Evolutionary conservation across 495 filamentous ascomycete species (phyloP).

Genomic region (Penicillium subrubescens): DNA sequence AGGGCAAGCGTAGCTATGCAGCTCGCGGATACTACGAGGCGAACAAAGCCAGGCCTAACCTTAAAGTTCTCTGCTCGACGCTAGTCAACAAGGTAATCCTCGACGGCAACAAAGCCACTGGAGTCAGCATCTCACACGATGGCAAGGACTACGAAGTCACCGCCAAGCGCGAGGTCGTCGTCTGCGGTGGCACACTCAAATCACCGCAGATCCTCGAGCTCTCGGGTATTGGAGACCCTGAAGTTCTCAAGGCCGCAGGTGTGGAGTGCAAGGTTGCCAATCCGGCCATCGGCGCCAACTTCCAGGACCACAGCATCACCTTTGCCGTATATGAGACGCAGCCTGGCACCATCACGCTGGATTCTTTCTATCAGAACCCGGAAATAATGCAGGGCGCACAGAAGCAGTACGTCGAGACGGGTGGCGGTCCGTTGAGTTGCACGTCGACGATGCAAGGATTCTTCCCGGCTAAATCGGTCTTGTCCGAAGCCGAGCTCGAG

Average conservation of each 20-base stretch:
- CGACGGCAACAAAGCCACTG: constrained; percentile 28
- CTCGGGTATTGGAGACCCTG: constrained; percentile 53
- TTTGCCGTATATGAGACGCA: constrained; percentile 27
- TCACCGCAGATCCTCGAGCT: constrained; percentile 59
- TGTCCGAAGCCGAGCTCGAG: constrained; percentile 26
- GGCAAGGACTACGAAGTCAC: constrained; percentile 42
- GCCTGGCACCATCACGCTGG: constrained; percentile 37
- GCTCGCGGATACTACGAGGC: constrained; percentile 37
- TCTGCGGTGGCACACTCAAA: constrained; percentile 54
- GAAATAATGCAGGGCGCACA: constrained; percentile 25
- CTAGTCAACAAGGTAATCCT: constrained; percentile 30
- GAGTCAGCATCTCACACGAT: constrained; percentile 37
- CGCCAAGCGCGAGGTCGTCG: constrained; percentile 55
- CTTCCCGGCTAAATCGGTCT: constrained; percentile 22
- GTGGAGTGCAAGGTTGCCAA: constrained; percentile 42
- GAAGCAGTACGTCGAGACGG: constrained; percentile 23
- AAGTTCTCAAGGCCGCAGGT: constrained; percentile 30
- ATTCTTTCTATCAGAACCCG: constrained; percentile 32
- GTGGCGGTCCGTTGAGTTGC: constrained; percentile 18
- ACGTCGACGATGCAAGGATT: constrained; percentile 28
- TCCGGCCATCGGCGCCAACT: constrained; percentile 46
- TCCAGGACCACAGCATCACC: constrained; percentile 46
- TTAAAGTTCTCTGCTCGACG: constrained; percentile 36
- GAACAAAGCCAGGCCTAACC: constrained; percentile 23
- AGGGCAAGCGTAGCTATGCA: constrained; percentile 54